Evolutionary conservation across 176 grass and related monocot genomes (phyloP).

Genomic region (Microstegium vimineum): DNA sequence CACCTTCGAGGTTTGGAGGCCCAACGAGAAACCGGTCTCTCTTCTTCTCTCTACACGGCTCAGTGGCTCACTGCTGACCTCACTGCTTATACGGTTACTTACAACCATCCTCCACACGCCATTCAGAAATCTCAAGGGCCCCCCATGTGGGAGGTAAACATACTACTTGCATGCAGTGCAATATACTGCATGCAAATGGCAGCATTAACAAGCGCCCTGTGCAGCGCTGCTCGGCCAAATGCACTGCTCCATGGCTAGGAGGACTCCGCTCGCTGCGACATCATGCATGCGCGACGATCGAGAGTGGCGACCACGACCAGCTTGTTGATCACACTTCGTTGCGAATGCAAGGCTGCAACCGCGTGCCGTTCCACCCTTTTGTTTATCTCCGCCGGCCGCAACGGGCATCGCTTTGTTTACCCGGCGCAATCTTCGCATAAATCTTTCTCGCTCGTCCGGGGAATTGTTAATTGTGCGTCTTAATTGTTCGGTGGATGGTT

Average conservation of each 20-base stretch:
- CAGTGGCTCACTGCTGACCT: neutral
- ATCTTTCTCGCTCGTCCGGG: neutral
- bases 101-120: no score
- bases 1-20: neutral
- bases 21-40: neutral
- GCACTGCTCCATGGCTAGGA: neutral
- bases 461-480: neutral
- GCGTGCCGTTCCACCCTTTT: neutral
- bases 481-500: no score
- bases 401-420: neutral
- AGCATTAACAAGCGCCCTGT: no score
- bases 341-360: neutral
- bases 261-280: neutral
- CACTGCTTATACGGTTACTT: neutral
- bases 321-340: neutral
- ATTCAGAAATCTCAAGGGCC: no score
- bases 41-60: neutral
- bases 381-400: neutral
- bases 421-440: neutral
- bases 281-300: no score
- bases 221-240: neutral
- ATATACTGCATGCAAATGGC: no score
- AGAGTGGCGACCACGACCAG: no score
- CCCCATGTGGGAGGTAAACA: no score
- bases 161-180: no score